These are phyloP conservation scores for Leavenworthia alabamica DNA, from an alignment of 345 rosid genomes.

Conservation along the genomic window DNA sequence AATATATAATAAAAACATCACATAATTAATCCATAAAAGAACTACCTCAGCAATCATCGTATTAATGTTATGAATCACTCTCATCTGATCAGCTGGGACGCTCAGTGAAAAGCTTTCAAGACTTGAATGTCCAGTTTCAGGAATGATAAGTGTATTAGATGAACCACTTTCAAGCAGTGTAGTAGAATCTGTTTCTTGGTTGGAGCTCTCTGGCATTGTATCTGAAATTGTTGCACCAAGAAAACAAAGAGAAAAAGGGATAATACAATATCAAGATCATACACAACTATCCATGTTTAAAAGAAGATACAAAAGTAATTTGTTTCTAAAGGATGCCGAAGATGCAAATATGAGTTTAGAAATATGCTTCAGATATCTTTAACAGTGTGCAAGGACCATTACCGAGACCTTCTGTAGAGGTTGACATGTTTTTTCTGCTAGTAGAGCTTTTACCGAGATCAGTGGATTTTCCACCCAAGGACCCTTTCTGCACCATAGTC, in stretches of 20 bases:
- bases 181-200: conserved; percentile 35
- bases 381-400: conserved; percentile 13
- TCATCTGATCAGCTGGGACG: conserved; percentile 79
- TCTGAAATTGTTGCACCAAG: conserved; percentile 29
- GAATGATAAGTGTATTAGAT: too few relatives aligned
- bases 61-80: conserved; percentile 65
- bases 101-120: conserved; percentile 49
- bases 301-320: not conserved
- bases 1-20: not conserved
- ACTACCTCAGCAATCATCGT: conserved; percentile 68
- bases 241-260: not conserved
- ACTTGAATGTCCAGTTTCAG: conserved; percentile 40
- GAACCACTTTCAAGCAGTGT: conserved; percentile 33
- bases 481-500: conserved; percentile 75
- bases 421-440: conserved; percentile 54
- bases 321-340: not conserved
- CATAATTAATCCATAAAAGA: not conserved
- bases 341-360: conserved; percentile 1
- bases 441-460: conserved; percentile 36
- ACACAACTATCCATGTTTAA: not conserved
- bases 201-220: conserved; percentile 30
- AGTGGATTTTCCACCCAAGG: conserved; percentile 44
- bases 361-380: conserved; percentile 13
- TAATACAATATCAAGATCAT: not conserved
- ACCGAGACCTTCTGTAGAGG: conserved; percentile 92